phyloP scores from a whole-genome alignment of 257 asterid genomes.

The Nicotiana obtusifolia region DNA sequence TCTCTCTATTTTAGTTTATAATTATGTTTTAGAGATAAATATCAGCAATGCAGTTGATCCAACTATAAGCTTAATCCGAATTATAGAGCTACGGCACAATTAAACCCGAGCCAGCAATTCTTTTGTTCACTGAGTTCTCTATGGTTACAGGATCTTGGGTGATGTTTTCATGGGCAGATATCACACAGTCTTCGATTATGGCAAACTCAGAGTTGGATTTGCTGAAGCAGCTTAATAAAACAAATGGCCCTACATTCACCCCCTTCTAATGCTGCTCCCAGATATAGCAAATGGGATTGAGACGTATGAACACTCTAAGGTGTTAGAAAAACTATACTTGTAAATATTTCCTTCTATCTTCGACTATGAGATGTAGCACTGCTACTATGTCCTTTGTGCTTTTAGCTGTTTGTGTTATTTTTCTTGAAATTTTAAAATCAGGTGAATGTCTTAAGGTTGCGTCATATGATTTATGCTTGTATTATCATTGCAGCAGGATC shows the following conservation, averaged over 20 bases:
- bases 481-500: neutral
- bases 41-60: neutral
- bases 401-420: neutral
- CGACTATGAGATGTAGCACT: neutral
- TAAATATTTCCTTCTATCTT: neutral
- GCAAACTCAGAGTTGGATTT: constrained; percentile 58
- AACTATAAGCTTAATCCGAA: neutral
- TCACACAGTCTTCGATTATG: constrained; percentile 70
- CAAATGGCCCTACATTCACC: neutral
- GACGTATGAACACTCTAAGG: neutral
- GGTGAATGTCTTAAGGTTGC: neutral
- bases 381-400: neutral
- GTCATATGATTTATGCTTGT: neutral
- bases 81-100: neutral
- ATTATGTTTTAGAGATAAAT: neutral
- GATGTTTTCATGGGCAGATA: constrained; percentile 80
- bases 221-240: constrained; percentile 63
- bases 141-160: constrained; percentile 62
- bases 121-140: neutral
- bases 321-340: neutral
- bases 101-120: neutral
- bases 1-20: neutral
- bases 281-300: neutral
- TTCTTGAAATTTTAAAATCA: neutral
- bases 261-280: neutral